Evolutionary conservation across 805 yeast genomes (phyloP).

Genomic region (Spathaspora boniae): DNA sequence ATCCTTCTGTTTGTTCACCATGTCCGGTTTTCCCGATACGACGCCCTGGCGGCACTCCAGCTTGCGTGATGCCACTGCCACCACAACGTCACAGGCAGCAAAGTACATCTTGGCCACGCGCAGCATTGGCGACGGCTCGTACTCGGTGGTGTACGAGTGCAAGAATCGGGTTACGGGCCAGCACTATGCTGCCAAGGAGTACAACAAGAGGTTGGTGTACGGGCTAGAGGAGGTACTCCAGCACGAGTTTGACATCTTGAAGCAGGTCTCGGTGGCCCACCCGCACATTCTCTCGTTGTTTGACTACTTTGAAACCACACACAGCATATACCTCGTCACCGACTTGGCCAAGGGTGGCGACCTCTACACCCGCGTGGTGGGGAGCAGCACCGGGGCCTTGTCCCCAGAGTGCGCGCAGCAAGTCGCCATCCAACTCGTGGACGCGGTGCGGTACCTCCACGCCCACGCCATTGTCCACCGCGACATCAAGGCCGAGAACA

Average conservation of each 20-base stretch:
- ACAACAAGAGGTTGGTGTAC: constrained; percentile 45
- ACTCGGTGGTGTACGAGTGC: constrained; percentile 49
- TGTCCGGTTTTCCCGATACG: neutral
- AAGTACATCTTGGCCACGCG: constrained; percentile 29
- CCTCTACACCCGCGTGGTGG: constrained; percentile 56
- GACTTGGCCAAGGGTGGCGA: constrained; percentile 70
- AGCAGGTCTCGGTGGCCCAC: constrained; percentile 47
- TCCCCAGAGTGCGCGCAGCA: constrained; percentile 46
- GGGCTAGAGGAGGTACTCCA: constrained; percentile 53
- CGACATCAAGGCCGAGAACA: constrained; percentile 70
- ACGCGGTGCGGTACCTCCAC: constrained; percentile 59
- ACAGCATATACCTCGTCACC: constrained; percentile 54
- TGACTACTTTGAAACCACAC: constrained; percentile 68
- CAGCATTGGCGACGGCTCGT: constrained; percentile 45
- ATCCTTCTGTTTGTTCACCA: neutral
- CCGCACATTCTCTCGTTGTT: constrained; percentile 56
- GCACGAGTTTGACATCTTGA: constrained; percentile 58
- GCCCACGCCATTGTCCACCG: constrained; percentile 60
- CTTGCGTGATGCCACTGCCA: neutral
- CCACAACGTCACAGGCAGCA: constrained; percentile 13
- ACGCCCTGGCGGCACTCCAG: neutral
- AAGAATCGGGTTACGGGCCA: constrained; percentile 37
- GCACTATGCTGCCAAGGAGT: constrained; percentile 53
- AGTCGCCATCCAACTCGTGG: constrained; percentile 47
- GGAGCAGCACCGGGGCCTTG: constrained; percentile 35